These are phyloP conservation scores for Casaregolazyma lundiana DNA, from an alignment of 1,139 yeast genomes.

Conservation along the genomic window DNA sequence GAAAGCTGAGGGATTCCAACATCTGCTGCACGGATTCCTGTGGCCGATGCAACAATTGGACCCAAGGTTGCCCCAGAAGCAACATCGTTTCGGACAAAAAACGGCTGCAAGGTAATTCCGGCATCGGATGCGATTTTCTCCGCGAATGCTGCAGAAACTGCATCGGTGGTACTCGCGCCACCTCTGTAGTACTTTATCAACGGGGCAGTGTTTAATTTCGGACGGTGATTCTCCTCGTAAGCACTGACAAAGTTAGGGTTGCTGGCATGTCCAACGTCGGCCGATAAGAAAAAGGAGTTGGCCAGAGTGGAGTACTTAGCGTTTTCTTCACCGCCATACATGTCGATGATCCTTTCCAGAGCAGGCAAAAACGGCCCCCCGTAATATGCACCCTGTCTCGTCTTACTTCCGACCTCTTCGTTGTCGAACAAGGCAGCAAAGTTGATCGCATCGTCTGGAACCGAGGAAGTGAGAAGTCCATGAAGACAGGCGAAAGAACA, in stretches of 20 bases:
- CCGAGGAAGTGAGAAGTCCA: conserved; percentile 43
- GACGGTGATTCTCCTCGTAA: conserved; percentile 62
- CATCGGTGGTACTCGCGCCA: conserved; percentile 68
- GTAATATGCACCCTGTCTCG: conserved; percentile 92
- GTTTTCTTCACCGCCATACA: conserved; percentile 48
- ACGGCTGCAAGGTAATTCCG: conserved; percentile 52
- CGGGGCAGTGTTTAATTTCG: conserved; percentile 68
- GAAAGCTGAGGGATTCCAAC: conserved; percentile 73
- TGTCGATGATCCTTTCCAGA: conserved; percentile 57
- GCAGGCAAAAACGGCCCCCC: conserved; percentile 80
- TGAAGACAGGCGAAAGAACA: conserved; percentile 75
- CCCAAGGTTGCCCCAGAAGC: conserved; percentile 82
- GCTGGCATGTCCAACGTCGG: conserved; percentile 92
- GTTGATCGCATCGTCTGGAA: conserved; percentile 55
- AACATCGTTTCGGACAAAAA: conserved; percentile 56
- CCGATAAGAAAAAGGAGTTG: conserved; percentile 78
- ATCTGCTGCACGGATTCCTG: conserved; percentile 75
- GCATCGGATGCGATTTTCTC: conserved; percentile 54
- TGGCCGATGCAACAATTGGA: conserved; percentile 54
- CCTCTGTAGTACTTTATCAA: conserved; percentile 63
- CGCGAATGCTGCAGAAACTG: conserved; percentile 54
- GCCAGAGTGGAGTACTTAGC: conserved; percentile 32
- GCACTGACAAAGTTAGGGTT: conserved; percentile 75
- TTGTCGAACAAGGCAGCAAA: conserved; percentile 82
- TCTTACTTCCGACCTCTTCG: conserved; percentile 84